Conservation (phyloP, 106 monocot genomes). For the Gastrodia elata region DNA sequence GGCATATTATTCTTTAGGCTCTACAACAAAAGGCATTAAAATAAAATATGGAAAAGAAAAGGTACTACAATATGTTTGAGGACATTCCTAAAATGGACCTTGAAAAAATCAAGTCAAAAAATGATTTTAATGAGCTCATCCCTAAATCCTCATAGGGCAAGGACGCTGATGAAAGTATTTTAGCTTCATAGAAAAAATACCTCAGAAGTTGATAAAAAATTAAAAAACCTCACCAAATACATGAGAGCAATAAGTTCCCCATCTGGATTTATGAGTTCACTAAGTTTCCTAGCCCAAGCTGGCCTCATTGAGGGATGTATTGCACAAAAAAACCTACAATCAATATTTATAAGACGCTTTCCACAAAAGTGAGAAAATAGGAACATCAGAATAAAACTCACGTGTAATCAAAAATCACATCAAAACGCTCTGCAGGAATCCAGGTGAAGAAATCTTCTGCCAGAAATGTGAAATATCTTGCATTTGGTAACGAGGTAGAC, state of each 20-base stretch:
- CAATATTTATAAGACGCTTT: neutral
- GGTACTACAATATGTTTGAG: neutral
- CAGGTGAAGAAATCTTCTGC: slow-evolving; percentile 72
- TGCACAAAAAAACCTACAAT: slow-evolving; percentile 80
- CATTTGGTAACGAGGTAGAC: slow-evolving; percentile 31
- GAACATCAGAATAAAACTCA: slow-evolving; percentile 22
- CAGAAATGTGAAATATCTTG: slow-evolving; percentile 43
- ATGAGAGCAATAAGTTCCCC: slow-evolving; percentile 87
- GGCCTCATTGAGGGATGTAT: slow-evolving; percentile 63
- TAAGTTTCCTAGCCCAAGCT: slow-evolving; percentile 62
- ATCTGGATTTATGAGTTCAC: slow-evolving; percentile 55
- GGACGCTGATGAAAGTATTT: neutral
- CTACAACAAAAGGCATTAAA: neutral
- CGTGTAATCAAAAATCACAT: slow-evolving; percentile 87
- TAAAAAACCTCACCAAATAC: slow-evolving; percentile 30
- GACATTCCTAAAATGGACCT: neutral
- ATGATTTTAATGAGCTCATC: neutral
- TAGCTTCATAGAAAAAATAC: neutral
- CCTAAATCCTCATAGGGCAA: neutral
- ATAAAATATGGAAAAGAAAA: neutral
- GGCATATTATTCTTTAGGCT: neutral
- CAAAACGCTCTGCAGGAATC: slow-evolving; percentile 53
- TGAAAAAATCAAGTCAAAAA: neutral
- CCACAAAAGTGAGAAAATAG: neutral
- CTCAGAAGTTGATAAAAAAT: neutral